Base-by-base conservation (phyloP, 371 early-diverging fungal species). In the Mortierella sp. region DNA sequence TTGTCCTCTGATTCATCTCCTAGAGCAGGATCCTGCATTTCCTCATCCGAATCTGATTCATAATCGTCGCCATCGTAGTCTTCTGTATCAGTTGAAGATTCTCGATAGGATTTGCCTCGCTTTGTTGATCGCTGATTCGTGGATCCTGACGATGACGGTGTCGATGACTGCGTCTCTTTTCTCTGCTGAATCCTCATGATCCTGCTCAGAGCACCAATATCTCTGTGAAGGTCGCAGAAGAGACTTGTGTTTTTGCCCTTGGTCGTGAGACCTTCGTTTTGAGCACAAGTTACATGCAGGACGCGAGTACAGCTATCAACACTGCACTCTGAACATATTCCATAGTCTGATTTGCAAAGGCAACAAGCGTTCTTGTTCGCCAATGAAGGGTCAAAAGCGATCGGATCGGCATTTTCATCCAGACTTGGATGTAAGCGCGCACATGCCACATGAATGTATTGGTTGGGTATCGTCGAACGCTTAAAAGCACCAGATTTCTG, bases 401-500 rank as follows among this genome's bases (percentile, higher is more conserved):
- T 81, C 11, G 72, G 72, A 4, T 80, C 75, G 16, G 45, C 28
- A 10, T 19, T 50, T 8, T 68, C 69, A 59, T 81, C 58, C 58
- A 75, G 60, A 16, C 19, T 24, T 16, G 71, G 68, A 61, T 80
- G 74, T 45, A 74, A 61, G 19, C 70, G 74, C 5, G 90, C 90
- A 71, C 91, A 91, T 10, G 88, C 88, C 7, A 87, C 86, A 67
- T 91, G 91, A 72, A 90, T 88, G 65, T 86, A 91, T 59, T 84
- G 78, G 16, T 86, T 88, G 40, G 85, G 81, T n/a, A 77, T 71
- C 6, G 72, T 79, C 0, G 91, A 89, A 22, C 84, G 86, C 66
- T 87, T 89, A 45, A 89, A 80, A 15, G 90, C 90, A 9, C 91
- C 90, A 15, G 79, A 67, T 40, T 62, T 75, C 24, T 67, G 74